Evolutionary conservation across 768 basidiomycete species (phyloP).

Genomic region (Boletus sp.): DNA sequence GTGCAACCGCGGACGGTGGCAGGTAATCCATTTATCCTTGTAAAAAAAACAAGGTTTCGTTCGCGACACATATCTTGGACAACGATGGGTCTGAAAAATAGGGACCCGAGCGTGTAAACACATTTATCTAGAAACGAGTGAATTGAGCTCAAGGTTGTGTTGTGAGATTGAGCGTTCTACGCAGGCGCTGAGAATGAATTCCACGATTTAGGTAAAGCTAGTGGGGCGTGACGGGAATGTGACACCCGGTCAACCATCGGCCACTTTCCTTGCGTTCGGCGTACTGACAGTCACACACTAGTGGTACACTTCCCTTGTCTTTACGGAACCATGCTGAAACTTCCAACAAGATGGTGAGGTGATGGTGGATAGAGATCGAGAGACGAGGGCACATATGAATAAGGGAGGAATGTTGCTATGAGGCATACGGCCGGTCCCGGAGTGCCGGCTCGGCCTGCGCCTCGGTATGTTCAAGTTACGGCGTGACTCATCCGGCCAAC

Average conservation of each 20-base stretch:
- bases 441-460: not conserved
- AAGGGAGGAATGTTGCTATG: too few species aligned
- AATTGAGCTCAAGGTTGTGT: not conserved
- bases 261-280: not conserved
- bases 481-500: not conserved
- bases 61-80: not conserved
- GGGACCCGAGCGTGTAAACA: not conserved
- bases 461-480: not conserved
- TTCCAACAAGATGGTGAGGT: not conserved
- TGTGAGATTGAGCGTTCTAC: too few species aligned
- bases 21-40: not conserved
- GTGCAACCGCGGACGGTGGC: not conserved
- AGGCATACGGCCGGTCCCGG: not conserved
- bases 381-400: not conserved
- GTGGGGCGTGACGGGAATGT: conserved; percentile 13
- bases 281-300: not conserved
- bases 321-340: not conserved
- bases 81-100: not conserved
- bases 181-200: too few species aligned
- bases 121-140: not conserved
- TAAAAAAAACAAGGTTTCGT: not conserved
- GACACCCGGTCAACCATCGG: not conserved
- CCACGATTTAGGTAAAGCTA: too few species aligned
- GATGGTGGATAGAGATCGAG: not conserved
- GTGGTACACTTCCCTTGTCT: not conserved